Evolutionary conservation across 2,329 filamentous ascomycete genomes (phyloP).

Genomic region (Penicillium sp.): DNA sequence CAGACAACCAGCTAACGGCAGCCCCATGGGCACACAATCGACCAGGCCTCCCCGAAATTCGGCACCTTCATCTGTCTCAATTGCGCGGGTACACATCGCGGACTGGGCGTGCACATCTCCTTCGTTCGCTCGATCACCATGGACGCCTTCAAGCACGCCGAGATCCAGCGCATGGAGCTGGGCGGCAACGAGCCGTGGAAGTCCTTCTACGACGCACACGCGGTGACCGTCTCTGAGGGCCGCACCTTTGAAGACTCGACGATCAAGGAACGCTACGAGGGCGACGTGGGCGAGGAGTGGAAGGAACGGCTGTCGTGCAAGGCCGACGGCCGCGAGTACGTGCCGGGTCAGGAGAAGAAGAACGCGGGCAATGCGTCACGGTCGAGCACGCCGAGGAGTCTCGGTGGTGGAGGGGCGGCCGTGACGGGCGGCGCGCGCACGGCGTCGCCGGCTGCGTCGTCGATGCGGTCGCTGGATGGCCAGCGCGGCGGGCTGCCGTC

Average conservation of each 20-base stretch:
- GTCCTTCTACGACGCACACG: slow-evolving; percentile 75
- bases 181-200: slow-evolving; percentile 89
- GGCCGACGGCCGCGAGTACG: slow-evolving; percentile 83
- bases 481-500: slow-evolving; percentile 40
- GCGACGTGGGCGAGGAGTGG: slow-evolving; percentile 89
- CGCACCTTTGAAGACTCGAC: slow-evolving; percentile 80
- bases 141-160: slow-evolving; percentile 93
- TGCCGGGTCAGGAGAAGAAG: slow-evolving; percentile 63
- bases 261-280: slow-evolving; percentile 85
- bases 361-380: slow-evolving; percentile 32
- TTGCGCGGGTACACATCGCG: slow-evolving; percentile 91
- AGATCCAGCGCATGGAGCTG: slow-evolving; percentile 89
- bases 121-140: slow-evolving; percentile 97
- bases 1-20: not conserved
- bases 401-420: slow-evolving; percentile 8
- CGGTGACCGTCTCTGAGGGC: slow-evolving; percentile 63
- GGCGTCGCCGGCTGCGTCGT: slow-evolving; percentile 26
- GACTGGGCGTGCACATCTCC: slow-evolving; percentile 94
- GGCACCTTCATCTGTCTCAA: slow-evolving; percentile 98
- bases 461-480: slow-evolving; percentile 23
- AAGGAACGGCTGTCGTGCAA: slow-evolving; percentile 85
- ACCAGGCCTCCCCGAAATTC: slow-evolving; percentile 80
- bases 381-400: slow-evolving; percentile 29
- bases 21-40: not conserved
- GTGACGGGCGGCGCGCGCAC: too few species aligned